Evolutionary conservation across 2,329 filamentous ascomycete species (phyloP).

Genomic region (Xylariaceae sp.): DNA sequence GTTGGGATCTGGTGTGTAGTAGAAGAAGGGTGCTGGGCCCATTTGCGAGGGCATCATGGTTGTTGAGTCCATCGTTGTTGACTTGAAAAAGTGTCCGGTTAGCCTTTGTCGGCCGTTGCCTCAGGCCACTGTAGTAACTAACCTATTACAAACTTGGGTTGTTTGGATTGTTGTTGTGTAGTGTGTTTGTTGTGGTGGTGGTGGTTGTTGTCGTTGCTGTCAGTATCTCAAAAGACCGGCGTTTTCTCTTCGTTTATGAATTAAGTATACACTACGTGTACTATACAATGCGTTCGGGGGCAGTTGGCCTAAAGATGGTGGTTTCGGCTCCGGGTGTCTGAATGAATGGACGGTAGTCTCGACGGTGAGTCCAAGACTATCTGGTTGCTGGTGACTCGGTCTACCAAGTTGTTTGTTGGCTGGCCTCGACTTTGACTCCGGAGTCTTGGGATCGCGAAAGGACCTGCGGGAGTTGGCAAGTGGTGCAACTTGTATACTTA

Average conservation of each 20-base stretch:
- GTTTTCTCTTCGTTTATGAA: constrained; percentile 32
- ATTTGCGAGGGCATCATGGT: constrained; percentile 61
- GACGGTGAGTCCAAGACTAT: constrained; percentile 29
- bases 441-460: constrained; percentile 32
- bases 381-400: constrained; percentile 34
- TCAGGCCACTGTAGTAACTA: constrained; percentile 29
- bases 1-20: constrained; percentile 79
- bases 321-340: constrained; percentile 36
- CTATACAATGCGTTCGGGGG: constrained; percentile 37
- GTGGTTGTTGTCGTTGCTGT: constrained; percentile 10
- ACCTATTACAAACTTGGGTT: constrained; percentile 33
- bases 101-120: constrained; percentile 16
- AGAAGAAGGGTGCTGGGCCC: constrained; percentile 79
- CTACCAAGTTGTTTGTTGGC: constrained; percentile 36
- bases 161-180: constrained; percentile 7
- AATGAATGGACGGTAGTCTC: constrained; percentile 40
- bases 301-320: constrained; percentile 41
- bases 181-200: no score
- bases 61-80: constrained; percentile 65
- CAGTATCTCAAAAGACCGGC: background rate
- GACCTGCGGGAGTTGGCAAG: constrained; percentile 21
- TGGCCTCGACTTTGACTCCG: constrained; percentile 25
- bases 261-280: constrained; percentile 37
- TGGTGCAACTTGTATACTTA: constrained; percentile 35
- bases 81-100: constrained; percentile 28